Conservation (phyloP, 108 stramenopile species). For the Thalassiosira profunda region DNA sequence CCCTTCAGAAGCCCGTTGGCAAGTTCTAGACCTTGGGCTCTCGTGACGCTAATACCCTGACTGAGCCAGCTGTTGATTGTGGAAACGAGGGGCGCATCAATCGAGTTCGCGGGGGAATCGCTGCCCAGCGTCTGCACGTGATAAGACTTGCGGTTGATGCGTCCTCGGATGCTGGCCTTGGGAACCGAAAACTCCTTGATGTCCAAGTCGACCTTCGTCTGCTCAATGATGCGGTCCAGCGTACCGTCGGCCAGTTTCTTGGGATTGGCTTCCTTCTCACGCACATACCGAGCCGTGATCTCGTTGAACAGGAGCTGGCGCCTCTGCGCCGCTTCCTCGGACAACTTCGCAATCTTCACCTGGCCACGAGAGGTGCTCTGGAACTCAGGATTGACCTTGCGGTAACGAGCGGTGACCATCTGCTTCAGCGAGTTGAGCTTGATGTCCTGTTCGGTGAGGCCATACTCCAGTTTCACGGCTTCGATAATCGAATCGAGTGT, state of each 20-base stretch:
- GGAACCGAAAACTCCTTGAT: conserved; percentile 22
- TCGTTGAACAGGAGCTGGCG: conserved; percentile 21
- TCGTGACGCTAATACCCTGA: conserved; percentile 7
- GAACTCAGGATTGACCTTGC: not conserved
- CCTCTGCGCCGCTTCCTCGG: conserved; percentile 13
- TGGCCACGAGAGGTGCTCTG: too few species aligned
- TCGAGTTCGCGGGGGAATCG: conserved; percentile 1
- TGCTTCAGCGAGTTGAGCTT: not conserved
- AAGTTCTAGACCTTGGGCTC: conserved; percentile 20
- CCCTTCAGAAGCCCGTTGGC: conserved; percentile 2
- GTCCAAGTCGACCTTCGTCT: conserved; percentile 17
- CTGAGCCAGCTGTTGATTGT: conserved; percentile 18
- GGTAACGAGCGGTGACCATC: conserved; percentile 1
- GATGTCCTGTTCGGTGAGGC: too few species aligned
- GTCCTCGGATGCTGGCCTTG: conserved; percentile 3
- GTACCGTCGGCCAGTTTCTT: conserved; percentile 11
- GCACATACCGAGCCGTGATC: conserved; percentile 15
- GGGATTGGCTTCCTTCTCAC: conserved; percentile 9
- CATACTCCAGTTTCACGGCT: conserved; percentile 6
- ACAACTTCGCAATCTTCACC: conserved; percentile 7
- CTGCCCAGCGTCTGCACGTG: too few species aligned
- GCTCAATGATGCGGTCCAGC: not conserved
- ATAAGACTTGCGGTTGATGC: conserved; percentile 7
- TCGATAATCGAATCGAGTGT: conserved; percentile 4
- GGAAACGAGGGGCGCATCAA: conserved; percentile 10